A percentile compares a stretch with the other conserved stretches of the same genome.
Conservation (phyloP, 768 basidiomycete species). For the Lactarius quietus region DNA sequence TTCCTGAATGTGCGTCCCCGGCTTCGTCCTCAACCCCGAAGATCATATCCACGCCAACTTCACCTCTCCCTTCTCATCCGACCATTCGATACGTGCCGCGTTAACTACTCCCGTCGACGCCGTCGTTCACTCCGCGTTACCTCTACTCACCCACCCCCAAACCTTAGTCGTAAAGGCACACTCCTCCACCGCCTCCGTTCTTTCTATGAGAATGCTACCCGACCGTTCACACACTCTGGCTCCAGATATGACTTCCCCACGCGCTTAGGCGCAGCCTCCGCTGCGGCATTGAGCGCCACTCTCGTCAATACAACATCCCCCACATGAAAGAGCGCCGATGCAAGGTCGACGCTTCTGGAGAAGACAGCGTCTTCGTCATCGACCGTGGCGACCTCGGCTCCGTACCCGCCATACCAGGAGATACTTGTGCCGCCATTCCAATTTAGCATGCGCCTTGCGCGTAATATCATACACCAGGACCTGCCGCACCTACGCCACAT, state of each 20-base stretch:
- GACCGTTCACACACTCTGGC: conserved; percentile 50
- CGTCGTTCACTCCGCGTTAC: conserved; percentile 8
- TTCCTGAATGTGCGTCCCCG: conserved; percentile 86
- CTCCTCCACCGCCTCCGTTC: conserved; percentile 44
- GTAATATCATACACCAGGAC: conserved; percentile 55
- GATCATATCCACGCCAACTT: conserved; percentile 51
- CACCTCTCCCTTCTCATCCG: conserved; percentile 37
- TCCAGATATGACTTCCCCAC: conserved; percentile 7
- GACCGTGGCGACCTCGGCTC: neutral
- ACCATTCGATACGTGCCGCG: conserved; percentile 31
- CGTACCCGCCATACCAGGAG: conserved; percentile 4
- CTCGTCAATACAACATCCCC: conserved; percentile 11
- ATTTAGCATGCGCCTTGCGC: conserved; percentile 53
- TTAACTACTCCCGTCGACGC: conserved; percentile 31
- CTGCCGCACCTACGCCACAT: conserved; percentile 92
- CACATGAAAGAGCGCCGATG: conserved; percentile 2
- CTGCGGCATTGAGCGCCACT: conserved; percentile 18
- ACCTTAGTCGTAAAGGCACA: conserved; percentile 44
- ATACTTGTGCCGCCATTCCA: conserved; percentile 52
- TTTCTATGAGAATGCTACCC: conserved; percentile 45
- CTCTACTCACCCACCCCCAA: conserved; percentile 32
- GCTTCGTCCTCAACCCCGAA: conserved; percentile 84
- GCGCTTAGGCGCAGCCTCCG: conserved; percentile 5
- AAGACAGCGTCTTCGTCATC: conserved; percentile 9
- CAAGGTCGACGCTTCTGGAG: conserved; percentile 9